These are phyloP conservation scores for Ceratobasidium sp. DNA, from an alignment of 1,284 basidiomycete species.

Conservation along the genomic window DNA sequence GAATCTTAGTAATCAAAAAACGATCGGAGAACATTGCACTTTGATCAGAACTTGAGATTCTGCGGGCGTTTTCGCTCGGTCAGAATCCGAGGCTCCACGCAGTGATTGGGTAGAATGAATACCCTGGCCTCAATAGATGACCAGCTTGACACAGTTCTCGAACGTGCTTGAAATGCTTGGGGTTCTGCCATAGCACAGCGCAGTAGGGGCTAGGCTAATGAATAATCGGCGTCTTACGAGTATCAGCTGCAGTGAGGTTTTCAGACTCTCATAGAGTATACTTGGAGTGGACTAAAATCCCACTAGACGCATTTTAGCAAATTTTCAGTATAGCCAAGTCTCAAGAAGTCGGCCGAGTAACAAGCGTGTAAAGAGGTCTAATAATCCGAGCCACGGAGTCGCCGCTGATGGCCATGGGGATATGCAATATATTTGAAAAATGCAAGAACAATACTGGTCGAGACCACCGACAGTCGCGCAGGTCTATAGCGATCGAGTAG, in stretches of 20 bases:
- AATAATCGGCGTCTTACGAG: not conserved
- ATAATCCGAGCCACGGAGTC: not conserved
- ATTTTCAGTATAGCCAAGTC: not conserved
- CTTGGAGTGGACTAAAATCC: no score
- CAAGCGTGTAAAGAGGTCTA: not conserved
- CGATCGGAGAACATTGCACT: no score
- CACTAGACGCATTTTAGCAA: not conserved
- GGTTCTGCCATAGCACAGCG: not conserved
- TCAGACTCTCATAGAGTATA: not conserved
- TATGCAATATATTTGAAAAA: not conserved
- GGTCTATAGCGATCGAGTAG: not conserved
- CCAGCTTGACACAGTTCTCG: conserved; percentile 18
- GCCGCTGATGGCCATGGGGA: not conserved
- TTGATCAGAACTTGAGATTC: no score
- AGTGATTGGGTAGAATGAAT: conserved; percentile 21
- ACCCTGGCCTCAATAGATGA: not conserved
- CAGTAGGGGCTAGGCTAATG: not conserved
- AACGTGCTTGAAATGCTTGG: not conserved
- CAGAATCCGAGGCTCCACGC: no score
- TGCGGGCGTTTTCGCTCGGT: no score
- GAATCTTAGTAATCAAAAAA: no score
- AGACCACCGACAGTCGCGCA: not conserved
- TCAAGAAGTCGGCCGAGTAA: not conserved
- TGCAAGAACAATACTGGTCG: not conserved
- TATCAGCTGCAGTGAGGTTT: not conserved